phyloP scores from a whole-genome alignment of 2,329 filamentous ascomycete genomes.

The Neurospora sp. region DNA sequence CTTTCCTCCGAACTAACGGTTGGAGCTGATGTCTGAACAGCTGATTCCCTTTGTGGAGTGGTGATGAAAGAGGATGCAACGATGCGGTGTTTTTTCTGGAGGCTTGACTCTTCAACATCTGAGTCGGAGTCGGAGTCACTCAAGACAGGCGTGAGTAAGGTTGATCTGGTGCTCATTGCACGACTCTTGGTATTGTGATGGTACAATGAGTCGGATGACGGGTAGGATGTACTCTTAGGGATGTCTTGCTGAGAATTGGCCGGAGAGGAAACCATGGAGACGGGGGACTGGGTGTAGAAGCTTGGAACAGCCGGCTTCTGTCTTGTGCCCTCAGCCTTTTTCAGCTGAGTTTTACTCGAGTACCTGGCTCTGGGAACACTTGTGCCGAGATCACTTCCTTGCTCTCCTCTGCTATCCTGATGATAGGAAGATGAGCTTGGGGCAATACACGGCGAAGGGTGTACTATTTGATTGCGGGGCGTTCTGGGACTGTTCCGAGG shows the following conservation, averaged over 20 bases:
- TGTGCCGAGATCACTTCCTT: background rate
- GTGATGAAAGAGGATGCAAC: background rate
- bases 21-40: background rate
- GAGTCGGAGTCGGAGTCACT: background rate
- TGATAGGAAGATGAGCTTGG: background rate
- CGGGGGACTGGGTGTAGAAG: background rate
- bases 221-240: background rate
- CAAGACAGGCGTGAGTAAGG: background rate
- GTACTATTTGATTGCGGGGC: background rate
- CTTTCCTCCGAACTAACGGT: slow-evolving; percentile 1
- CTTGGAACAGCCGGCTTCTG: background rate
- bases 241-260: background rate
- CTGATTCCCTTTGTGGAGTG: background rate
- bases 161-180: background rate
- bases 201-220: background rate
- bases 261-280: background rate
- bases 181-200: background rate
- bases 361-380: background rate
- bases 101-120: background rate
- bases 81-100: background rate
- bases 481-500: background rate
- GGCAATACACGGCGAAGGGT: background rate
- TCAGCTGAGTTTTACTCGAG: background rate
- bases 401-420: background rate
- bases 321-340: background rate